These are phyloP conservation scores for Chimonanthus praecox DNA, from an alignment of 164 flowering plant genomes.

Conservation along the genomic window DNA sequence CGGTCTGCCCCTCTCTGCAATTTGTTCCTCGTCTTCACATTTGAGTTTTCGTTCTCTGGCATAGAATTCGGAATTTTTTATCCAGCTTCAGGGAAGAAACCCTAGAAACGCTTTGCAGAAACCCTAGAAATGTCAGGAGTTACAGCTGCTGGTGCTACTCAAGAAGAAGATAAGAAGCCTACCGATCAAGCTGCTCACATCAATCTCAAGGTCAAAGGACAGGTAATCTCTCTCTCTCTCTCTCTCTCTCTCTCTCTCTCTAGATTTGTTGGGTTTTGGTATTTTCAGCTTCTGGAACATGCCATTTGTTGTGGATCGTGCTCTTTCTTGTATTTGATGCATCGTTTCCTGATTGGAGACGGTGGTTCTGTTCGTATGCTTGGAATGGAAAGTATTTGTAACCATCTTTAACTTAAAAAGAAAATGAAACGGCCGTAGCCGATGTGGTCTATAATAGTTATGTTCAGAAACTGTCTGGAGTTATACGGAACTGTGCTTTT, in stretches of 20 bases:
- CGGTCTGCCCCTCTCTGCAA: not conserved
- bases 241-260: not conserved
- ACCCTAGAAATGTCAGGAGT: slow-evolving; percentile 13
- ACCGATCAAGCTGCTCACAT: slow-evolving; percentile 18
- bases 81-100: not conserved
- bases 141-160: slow-evolving; percentile 6
- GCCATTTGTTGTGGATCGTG: not conserved
- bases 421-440: too few relatives aligned
- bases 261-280: not conserved
- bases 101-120: slow-evolving; percentile 4
- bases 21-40: not conserved
- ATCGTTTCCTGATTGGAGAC: too few relatives aligned
- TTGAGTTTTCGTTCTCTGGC: not conserved
- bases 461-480: too few relatives aligned
- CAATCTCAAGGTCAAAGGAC: slow-evolving; percentile 25
- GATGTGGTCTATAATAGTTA: too few relatives aligned
- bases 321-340: not conserved
- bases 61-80: not conserved
- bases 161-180: slow-evolving; percentile 26
- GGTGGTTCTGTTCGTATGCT: too few relatives aligned
- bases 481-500: too few relatives aligned
- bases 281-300: not conserved
- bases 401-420: too few relatives aligned
- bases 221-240: slow-evolving; percentile 6
- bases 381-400: too few relatives aligned